Evolutionary conservation across 768 basidiomycete species (phyloP).

Genomic region (Agrocybe pediades): DNA sequence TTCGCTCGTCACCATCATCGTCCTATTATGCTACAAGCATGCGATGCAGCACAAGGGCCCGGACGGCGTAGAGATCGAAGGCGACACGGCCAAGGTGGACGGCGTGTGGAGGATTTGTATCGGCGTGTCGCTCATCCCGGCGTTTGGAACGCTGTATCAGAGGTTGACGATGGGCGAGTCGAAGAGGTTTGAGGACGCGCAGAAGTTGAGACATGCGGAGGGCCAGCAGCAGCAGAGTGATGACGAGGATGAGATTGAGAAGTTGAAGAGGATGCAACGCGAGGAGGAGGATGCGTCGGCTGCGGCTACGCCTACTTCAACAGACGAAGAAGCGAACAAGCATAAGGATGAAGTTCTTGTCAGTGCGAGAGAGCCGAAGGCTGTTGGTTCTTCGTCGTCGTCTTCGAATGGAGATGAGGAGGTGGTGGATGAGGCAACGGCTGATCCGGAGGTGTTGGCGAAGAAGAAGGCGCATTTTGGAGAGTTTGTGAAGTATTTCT

Average conservation of each 20-base stretch:
- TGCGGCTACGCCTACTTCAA: not conserved
- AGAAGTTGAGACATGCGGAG: constrained; percentile 21
- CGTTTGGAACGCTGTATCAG: constrained; percentile 74
- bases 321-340: not conserved
- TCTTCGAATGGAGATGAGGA: not conserved
- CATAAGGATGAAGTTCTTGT: not conserved
- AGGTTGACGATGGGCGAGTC: constrained; percentile 75
- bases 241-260: not conserved
- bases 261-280: constrained; percentile 18
- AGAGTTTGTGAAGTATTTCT: constrained; percentile 72
- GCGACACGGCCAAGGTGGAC: constrained; percentile 65
- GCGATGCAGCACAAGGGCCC: constrained; percentile 64
- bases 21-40: constrained; percentile 62
- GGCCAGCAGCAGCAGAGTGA: not conserved
- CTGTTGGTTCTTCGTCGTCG: not conserved
- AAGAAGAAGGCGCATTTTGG: constrained; percentile 53
- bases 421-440: not conserved
- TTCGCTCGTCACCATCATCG: constrained; percentile 61
- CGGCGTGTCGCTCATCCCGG: constrained; percentile 76
- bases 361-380: no score
- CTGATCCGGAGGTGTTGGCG: constrained; percentile 23
- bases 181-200: constrained; percentile 50
- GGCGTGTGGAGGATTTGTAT: constrained; percentile 78
- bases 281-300: constrained; percentile 18
- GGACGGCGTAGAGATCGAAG: constrained; percentile 36